Base-by-base conservation (phyloP, 352 stramenopile species). In the Phytophthora tentaculata region DNA sequence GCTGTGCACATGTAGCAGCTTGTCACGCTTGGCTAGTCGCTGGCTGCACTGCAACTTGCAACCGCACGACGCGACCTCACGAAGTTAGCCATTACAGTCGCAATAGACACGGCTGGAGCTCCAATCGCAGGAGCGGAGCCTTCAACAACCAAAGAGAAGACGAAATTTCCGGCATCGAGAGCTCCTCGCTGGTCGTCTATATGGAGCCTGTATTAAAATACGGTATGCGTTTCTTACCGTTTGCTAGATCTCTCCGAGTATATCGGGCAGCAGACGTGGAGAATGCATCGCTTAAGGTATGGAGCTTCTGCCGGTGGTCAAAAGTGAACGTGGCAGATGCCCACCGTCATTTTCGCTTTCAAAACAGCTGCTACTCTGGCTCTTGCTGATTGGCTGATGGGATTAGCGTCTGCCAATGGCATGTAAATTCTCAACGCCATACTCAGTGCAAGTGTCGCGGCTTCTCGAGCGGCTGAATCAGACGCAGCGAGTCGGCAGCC, bases 51-150 rank as follows among this genome's bases (percentile, higher is more conserved):
- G 44, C 61, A 52, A 43, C 28, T n/a, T 52, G 45, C 56, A 66
- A 66, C 19, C 17, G 17, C 35, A 67, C 64, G 22, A 67, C 52
- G 29, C 63, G 45, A 73, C 37, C 5, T 32, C 47, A 67, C 57
- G 49, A 67, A 61, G 48, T 55, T 57, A 67, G 57, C 64, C 64
- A 71, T 67, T 71, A 67, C 41, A 48, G 57, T 61, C 24, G 8
- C 39, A 47, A 23, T 39, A 53, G 54, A 63, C 56, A 39, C 19
- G 22, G 3, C 22, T 28, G 14, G 7, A 23, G 24, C 20, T 26
- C 60, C 22, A 26, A 70, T 70, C 49, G 41, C 39, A 56, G 29
- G 28, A 41, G 54, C 54, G 53, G 28, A 35, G 41, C 52, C 39
- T 57, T 66, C 39, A 61, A 70, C 24, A 35, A 55, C 10, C 45